Percentiles rank a stretch among this genome's conserved stretches.
Evolutionary conservation across 148 eudicot genomes (phyloP).

Genomic region (Diospyros lotus): DNA sequence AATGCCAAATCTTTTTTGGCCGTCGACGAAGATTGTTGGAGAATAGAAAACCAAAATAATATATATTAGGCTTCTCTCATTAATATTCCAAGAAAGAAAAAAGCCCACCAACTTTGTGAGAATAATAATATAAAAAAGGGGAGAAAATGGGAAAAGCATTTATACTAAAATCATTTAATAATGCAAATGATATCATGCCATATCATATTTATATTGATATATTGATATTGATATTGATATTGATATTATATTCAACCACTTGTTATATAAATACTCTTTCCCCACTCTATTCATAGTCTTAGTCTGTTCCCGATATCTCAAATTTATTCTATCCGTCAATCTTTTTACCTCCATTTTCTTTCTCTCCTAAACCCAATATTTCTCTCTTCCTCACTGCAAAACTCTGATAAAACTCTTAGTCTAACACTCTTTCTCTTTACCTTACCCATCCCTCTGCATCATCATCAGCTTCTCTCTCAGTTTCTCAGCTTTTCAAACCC

Average conservation of each 20-base stretch:
- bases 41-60: too few relatives aligned
- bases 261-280: constrained; percentile 34
- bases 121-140: not conserved
- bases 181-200: constrained; percentile 3
- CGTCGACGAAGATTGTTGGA: too few relatives aligned
- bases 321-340: constrained; percentile 12
- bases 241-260: constrained; percentile 30
- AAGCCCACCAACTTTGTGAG: too few relatives aligned
- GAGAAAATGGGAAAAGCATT: too few relatives aligned
- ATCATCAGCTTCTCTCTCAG: constrained; percentile 17
- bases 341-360: not conserved
- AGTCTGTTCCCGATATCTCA: constrained; percentile 43
- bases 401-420: constrained; percentile 44
- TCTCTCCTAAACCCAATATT: constrained; percentile 16
- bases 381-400: constrained; percentile 19
- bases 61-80: too few relatives aligned
- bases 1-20: not conserved
- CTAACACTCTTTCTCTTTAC: constrained; percentile 31
- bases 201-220: constrained; percentile 10
- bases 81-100: too few relatives aligned
- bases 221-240: not conserved
- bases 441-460: constrained; percentile 56
- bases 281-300: constrained; percentile 9
- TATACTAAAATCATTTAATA: not conserved
- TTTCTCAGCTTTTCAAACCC: constrained; percentile 20